A percentile compares a stretch with the other conserved stretches of the same genome.
Evolutionary conservation across 1,139 yeast genomes (phyloP).

Genomic region (Yueomyces sp.): DNA sequence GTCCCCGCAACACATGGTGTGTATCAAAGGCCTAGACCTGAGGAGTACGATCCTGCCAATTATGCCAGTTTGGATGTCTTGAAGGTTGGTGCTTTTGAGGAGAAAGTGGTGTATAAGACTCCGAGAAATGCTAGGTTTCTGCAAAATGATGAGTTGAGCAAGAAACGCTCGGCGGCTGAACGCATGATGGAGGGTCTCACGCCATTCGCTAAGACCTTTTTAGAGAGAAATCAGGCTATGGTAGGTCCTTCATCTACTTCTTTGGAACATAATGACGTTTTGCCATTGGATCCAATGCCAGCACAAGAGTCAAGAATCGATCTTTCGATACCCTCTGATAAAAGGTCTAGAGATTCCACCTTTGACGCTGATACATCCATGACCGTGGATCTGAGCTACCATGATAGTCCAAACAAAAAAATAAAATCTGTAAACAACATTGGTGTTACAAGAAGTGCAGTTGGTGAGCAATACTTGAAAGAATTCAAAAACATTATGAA

Average conservation of each 20-base stretch:
- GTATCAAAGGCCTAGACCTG: constrained; percentile 3
- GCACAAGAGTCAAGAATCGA: background rate
- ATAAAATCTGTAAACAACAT: constrained; percentile 10
- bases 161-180: background rate
- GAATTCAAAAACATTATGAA: constrained; percentile 8
- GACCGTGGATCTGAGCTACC: background rate
- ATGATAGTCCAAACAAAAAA: constrained; percentile 5
- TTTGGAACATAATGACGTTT: background rate
- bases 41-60: background rate
- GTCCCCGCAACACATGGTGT: constrained; percentile 4
- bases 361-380: background rate
- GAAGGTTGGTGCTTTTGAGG: background rate
- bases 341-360: background rate
- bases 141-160: background rate
- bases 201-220: constrained; percentile 7
- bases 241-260: background rate
- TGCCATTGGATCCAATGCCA: background rate
- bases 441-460: constrained; percentile 11
- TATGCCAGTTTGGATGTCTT: background rate
- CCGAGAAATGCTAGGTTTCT: constrained; percentile 6
- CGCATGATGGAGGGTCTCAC: constrained; percentile 12
- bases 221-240: constrained; percentile 1
- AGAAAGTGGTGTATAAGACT: constrained; percentile 8
- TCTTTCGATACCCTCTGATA: too few species aligned
- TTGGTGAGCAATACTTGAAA: constrained; percentile 13